These are phyloP conservation scores for Guyanaporus albipodus DNA, from an alignment of 768 basidiomycete genomes.

Conservation along the genomic window DNA sequence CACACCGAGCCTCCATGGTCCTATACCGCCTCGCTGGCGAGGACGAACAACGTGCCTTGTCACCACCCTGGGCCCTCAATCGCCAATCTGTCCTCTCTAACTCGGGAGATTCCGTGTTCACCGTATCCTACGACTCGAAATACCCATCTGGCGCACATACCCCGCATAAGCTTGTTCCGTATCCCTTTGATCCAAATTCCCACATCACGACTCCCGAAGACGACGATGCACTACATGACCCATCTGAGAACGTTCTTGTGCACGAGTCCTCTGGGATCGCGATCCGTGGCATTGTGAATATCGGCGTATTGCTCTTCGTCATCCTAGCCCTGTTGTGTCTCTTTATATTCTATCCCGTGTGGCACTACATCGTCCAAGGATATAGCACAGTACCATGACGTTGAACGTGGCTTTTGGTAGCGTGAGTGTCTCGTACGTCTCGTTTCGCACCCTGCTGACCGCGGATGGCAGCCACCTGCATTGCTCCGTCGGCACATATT, in stretches of 20 bases:
- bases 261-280: constrained; percentile 27
- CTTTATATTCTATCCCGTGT: constrained; percentile 81
- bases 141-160: constrained; percentile 47
- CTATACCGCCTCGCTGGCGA: constrained; percentile 54
- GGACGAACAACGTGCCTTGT: constrained; percentile 29
- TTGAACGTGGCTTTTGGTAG: background rate
- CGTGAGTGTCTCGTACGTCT: constrained; percentile 4
- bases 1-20: constrained; percentile 56
- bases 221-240: constrained; percentile 76
- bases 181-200: constrained; percentile 62
- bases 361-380: constrained; percentile 25
- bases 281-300: constrained; percentile 59
- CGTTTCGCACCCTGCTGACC: too few relatives aligned
- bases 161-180: constrained; percentile 50
- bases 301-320: constrained; percentile 63
- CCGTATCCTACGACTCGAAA: constrained; percentile 55
- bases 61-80: constrained; percentile 34
- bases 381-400: constrained; percentile 9
- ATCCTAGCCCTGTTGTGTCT: constrained; percentile 59
- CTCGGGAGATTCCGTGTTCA: constrained; percentile 48
- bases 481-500: constrained; percentile 6
- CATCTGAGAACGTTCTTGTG: constrained; percentile 33
- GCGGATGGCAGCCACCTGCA: too few relatives aligned
- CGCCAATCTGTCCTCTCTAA: constrained; percentile 48
- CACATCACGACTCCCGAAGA: constrained; percentile 62